Evolutionary conservation across 192 early-diverging fungal species (phyloP), one percentile per base, ranked within the genome.

Genomic region (Backusella sp.): DNA sequence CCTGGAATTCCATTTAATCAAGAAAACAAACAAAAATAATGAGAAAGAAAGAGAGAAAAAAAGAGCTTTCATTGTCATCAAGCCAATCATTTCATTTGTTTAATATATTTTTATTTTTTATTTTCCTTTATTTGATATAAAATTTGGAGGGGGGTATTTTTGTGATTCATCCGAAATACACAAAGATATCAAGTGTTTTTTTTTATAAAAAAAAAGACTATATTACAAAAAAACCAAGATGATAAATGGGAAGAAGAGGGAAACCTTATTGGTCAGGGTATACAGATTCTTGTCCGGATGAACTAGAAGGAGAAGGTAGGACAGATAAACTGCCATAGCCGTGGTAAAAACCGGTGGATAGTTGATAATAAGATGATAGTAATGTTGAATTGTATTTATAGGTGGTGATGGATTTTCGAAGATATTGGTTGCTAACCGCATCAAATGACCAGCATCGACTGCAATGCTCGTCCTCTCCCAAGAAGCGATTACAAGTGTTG

Each of bases 1-100:
- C 84, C 82, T 85, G 83, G 52, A 87, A 85, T 44, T 83, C 82
- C 82, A 83, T 83, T 62, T 62, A 21, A 21, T 34, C 34, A 68
- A 3, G 23, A 49, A 67, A 69, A 49, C 66, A 69, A 66, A 37
- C 17, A 68, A 26, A 46, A 7, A 70, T 23, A 46, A 44, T 9
- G 17, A 17, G 15, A 9, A 41, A 41, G 3, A 68, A 37, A 1
- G 19, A 3, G 21, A 36, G 39, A 41, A 68, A 21, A 68, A 9
- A 21, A 32, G 32, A 3, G 32, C 32, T 32, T 32, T 21, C n/a
- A 12, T 15, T 17, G 30, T 68, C 4, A n/a, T 1, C n/a, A 37
- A 37, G 67, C 36, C 36, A 68, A 68, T 37, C 34, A 68, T 36
- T n/a, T 6, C 2, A 32, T 32, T 32, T 32, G 32, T 32, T 32